Evolutionary conservation across 345 rosid genomes (phyloP).

Genomic region (Clarkia xantiana): DNA sequence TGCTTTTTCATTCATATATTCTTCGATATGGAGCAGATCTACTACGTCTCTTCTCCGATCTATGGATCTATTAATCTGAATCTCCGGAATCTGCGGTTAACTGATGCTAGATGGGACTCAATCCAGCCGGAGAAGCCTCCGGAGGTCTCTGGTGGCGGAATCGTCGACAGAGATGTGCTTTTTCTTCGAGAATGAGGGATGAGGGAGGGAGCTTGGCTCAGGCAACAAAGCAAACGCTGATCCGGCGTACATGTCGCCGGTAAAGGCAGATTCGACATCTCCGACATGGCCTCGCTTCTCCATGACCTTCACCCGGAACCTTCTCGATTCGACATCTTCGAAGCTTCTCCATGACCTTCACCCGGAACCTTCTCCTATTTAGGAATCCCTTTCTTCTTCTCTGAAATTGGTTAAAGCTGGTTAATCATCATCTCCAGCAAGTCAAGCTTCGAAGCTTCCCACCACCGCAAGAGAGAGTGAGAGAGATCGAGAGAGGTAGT

Average conservation of each 20-base stretch:
- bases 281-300: constrained; percentile 20
- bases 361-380: no score
- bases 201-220: constrained; percentile 43
- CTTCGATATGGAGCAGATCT: background rate
- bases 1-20: no score
- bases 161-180: constrained; percentile 26
- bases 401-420: no score
- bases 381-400: no score
- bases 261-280: constrained; percentile 13
- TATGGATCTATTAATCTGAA: constrained; percentile 7
- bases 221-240: constrained; percentile 40
- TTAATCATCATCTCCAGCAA: no score
- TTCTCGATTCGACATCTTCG: no score
- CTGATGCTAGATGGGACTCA: constrained; percentile 3
- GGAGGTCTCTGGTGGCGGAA: constrained; percentile 46
- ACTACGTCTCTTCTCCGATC: background rate
- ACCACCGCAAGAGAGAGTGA: no score
- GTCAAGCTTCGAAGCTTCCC: no score
- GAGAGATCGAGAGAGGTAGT: no score
- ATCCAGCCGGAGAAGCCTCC: constrained; percentile 40
- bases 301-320: background rate
- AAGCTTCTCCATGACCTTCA: no score
- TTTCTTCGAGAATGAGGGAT: constrained; percentile 38
- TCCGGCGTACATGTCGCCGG: constrained; percentile 37
- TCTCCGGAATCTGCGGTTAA: constrained; percentile 6